A percentile compares a stretch with the other conserved stretches of the same genome.
These are phyloP conservation scores for Silene conica DNA, from an alignment of 148 eudicot species.

Conservation along the genomic window DNA sequence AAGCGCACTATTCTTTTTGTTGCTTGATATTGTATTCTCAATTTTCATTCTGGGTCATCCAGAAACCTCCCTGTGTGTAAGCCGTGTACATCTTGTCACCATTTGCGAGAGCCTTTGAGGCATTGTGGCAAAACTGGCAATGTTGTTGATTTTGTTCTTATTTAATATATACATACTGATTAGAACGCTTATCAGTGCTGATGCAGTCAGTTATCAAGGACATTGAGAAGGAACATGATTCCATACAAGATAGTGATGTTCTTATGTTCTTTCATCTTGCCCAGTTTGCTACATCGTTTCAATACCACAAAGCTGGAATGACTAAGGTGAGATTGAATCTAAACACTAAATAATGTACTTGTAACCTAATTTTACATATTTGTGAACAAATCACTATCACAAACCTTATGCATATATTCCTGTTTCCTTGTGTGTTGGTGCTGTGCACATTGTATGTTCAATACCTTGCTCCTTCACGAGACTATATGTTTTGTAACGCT, in stretches of 20 bases:
- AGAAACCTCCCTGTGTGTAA: background rate
- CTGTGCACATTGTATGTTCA: background rate
- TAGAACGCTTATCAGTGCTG: constrained; percentile 46
- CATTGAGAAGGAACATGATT: constrained; percentile 80
- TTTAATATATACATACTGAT: constrained; percentile 3
- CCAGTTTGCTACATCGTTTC: constrained; percentile 76
- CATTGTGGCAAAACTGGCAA: background rate
- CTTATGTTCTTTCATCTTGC: constrained; percentile 82
- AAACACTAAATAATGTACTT: constrained; percentile 1
- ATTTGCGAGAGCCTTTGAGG: background rate
- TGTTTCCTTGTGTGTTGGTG: background rate
- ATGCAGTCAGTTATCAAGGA: constrained; percentile 82
- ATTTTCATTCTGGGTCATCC: background rate
- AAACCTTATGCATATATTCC: background rate
- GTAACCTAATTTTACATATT: background rate
- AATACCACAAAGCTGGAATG: constrained; percentile 52
- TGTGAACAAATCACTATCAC: background rate
- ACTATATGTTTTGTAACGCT: background rate
- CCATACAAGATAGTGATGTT: constrained; percentile 67
- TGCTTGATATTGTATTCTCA: background rate
- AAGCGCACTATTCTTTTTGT: background rate
- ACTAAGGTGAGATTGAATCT: constrained; percentile 47
- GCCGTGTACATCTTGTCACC: background rate
- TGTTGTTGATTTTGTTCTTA: background rate
- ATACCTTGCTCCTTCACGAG: constrained; percentile 9